Base-by-base conservation (phyloP, 1,139 yeast species). In the Magnusiomyces magnusii region DNA sequence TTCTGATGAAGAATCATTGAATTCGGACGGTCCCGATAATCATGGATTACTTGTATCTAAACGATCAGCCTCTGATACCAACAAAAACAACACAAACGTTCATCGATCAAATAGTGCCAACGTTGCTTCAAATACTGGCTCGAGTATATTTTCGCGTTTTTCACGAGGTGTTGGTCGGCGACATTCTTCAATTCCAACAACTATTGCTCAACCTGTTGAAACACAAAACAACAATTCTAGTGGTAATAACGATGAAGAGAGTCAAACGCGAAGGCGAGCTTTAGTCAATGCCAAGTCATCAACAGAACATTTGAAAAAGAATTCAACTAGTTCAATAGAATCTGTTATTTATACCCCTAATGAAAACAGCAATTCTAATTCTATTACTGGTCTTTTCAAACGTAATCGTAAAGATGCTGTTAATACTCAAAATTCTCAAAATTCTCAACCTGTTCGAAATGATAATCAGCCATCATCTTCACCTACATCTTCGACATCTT, bases 211-310 rank as follows among this genome's bases (percentile, higher is more conserved):
- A 56, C 19, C 23, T 47, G 3, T 15, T 28, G 25, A 34, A 28
- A 27, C 36, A 53, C 49, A 23, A 39, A n/a, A 39, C 44, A 39
- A 39, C 19, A 39, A 31, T 31, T 31, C 13, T n/a, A n/a, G n/a
- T 31, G 36, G 36, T 31, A 31, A 31, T 31, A 31, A 31, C 36
- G 47, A 60, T 3, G 44, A 39, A 10, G 44, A n/a, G 5, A 39
- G 17, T 10, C 44, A 10, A 17, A 10, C 44, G 24, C 64, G 65
- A 57, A 55, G 69, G n/a, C 61, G 71, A 25, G 68, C 72, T 19
- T 59, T 68, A n/a, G 53, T 69, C 27, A 64, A 65, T 28, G 64
- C 72, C 24, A 69, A 68, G 58, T 67, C 70, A 15, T 69, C 73
- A 1, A 67, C 68, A 28, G 73, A 69, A 55, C 67, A 65, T 44